Conservation (phyloP, 2,329 filamentous ascomycete genomes). For the Pyrenochaeta sp. region DNA sequence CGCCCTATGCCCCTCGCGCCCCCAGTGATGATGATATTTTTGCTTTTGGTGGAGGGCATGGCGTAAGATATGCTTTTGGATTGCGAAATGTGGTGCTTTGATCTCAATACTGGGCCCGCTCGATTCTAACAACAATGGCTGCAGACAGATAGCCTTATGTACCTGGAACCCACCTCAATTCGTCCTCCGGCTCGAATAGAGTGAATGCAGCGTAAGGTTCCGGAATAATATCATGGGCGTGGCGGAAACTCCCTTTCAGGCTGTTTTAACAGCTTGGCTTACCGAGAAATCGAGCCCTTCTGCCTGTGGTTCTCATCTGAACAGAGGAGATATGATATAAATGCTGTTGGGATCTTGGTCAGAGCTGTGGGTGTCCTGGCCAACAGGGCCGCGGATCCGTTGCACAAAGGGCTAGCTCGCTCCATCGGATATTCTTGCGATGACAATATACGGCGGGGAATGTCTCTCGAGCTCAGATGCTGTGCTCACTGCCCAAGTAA, state of each 20-base stretch:
- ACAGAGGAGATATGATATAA: neutral
- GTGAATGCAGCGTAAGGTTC: constrained; percentile 4
- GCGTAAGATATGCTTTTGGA: neutral
- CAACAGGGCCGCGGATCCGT: constrained; percentile 15
- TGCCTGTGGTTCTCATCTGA: constrained; percentile 1
- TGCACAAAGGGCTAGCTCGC: neutral
- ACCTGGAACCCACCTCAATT: neutral
- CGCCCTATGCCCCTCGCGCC: constrained; percentile 57
- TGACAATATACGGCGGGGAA: constrained; percentile 1
- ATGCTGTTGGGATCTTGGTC: neutral
- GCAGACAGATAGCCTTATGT: neutral
- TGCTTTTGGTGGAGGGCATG: constrained; percentile 29
- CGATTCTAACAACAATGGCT: neutral
- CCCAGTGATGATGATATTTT: constrained; percentile 50
- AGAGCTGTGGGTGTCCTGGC: neutral
- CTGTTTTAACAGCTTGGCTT: constrained; percentile 15
- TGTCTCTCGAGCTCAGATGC: neutral
- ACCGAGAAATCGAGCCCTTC: constrained; percentile 1
- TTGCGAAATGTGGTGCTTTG: neutral
- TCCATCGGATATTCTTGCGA: neutral
- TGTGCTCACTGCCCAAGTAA: neutral
- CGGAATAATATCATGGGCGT: constrained; percentile 10
- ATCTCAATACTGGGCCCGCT: neutral
- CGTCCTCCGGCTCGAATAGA: neutral
- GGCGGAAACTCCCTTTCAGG: constrained; percentile 16